Evolutionary conservation across 2,329 filamentous ascomycete species (phyloP), one percentile per base, ranked within the genome.

Genomic region (Penicillium brasilianum): DNA sequence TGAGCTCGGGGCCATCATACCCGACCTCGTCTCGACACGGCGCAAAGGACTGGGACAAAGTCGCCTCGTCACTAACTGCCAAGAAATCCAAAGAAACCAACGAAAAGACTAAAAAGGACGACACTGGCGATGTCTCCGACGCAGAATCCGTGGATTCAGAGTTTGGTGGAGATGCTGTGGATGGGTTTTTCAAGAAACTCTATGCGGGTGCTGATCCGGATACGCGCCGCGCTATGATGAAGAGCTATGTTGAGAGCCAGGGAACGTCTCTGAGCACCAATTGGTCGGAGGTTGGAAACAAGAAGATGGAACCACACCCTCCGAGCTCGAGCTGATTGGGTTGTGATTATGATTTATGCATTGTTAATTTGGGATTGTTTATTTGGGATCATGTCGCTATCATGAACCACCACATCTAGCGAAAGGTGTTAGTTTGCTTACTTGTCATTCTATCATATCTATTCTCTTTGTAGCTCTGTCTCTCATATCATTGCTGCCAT

Each of bases 191-290:
- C 83, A 95, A 96, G 83, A 88, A 90, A 71, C 82, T 99, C 1
- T 98, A 94, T 79, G 87, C 90, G 64, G 83, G 82, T 37, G 88
- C 92, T 0, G 88, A 90, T 52, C 87, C 89, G 0, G 94, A 99
- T 69, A 91, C 92, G 60, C 88, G 88, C 73, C 87, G 93, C 1
- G 95, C 95, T 9, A 99, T 99, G 95, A 92, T 96, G 87, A 99
- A 99, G 86, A 96, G 92, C 73, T 98, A 92, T 72, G 84, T 88
- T 14, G 94, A 99, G 82, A 97, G 93, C 77, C 95, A 96, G 69
- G 95, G 95, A 4, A 99, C 95, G 0, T 86, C 91, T 2, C 80
- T 99, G 53, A 97, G 92, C 77, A 99, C 95, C 0, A 92, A 94
- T 74, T 99, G 95, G 95, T 78, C 81, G 10, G 90, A 96, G 63